Conservation (phyloP, 495 filamentous ascomycete genomes). For the Talaromyces thailandensis region DNA sequence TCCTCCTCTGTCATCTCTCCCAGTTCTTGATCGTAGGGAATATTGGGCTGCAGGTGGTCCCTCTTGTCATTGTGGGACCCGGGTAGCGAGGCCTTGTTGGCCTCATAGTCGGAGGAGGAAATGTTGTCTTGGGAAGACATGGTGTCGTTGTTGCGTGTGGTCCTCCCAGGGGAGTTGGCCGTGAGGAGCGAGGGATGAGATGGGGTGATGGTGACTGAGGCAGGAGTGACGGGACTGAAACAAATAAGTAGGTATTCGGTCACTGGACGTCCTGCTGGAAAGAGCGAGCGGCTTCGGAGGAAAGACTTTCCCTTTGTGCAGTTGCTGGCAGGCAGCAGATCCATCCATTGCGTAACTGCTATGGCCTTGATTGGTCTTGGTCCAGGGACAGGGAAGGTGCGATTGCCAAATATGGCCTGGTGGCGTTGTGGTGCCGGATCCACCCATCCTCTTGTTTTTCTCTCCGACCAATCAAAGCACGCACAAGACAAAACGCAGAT, state of each 20-base stretch:
- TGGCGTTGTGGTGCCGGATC: background rate
- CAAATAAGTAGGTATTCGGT: background rate
- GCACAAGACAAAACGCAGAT: background rate
- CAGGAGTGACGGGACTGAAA: background rate
- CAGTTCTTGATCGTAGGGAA: constrained; percentile 17
- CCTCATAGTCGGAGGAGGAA: constrained; percentile 13
- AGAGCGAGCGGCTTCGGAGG: constrained; percentile 4
- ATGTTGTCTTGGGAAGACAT: constrained; percentile 20
- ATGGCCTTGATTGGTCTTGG: background rate
- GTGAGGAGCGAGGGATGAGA: background rate
- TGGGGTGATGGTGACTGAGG: background rate
- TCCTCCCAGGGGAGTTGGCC: background rate
- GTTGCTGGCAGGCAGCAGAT: background rate
- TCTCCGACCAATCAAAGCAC: background rate
- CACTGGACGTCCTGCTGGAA: background rate
- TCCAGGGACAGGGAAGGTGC: background rate
- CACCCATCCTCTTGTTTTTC: background rate
- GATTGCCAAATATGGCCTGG: background rate
- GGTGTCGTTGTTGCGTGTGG: constrained; percentile 1
- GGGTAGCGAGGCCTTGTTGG: constrained; percentile 13
- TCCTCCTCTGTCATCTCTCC: constrained; percentile 21
- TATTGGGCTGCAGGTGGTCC: constrained; percentile 7
- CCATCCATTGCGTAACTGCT: constrained; percentile 1
- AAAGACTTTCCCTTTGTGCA: background rate
- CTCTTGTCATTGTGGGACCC: constrained; percentile 10